Base-by-base conservation (phyloP, 1,284 basidiomycete species). In the Cerrena zonata region DNA sequence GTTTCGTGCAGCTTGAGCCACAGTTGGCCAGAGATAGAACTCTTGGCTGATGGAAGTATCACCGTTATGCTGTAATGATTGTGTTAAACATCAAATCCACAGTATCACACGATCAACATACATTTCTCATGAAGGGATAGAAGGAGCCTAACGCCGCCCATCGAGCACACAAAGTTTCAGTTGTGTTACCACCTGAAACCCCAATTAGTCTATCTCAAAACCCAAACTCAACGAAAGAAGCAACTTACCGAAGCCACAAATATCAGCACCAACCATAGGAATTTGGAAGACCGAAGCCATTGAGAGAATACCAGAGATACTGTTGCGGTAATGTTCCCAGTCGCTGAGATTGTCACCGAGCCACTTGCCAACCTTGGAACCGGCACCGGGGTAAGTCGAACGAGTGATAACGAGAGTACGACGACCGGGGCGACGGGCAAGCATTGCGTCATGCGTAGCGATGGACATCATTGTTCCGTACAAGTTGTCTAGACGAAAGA, bases 401-500 rank as follows among this genome's bases (percentile, higher is more conserved):
- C 86, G 82, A 0, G 84, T 86, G 58, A 88, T 84, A 53, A 87
- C 72, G 46, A 87, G 71, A 0, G 85, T 76, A 1, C 79, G 77
- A 46, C 75, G 66, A 1, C 76, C 80, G 2, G 84, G 83, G 18
- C 80, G 72, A 27, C 84, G 78, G 1, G 74, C 69, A 18, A 80
- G 68, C 74, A 88, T 76, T 2, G 84, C 83, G 22, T 79, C 64
- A 38, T 73, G 79, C 0, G 84, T 87, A 7, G 73, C 73, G 5
- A 70, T 70, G 5, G 81, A 82, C 84, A 87, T 86, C 78, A 85
- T 83, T 4, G 78, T 79, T 1, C 85, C 85, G 61, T 78, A 87
- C 12, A 88, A 64, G 54, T 86, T 87, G 68, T 86, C 70, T 67
- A 55, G 11, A 15, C 19, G 7, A 7, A 24, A 18, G 7, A n/a